Percentiles rank a stretch among this genome's conserved stretches.
These are phyloP conservation scores for Polyporus arcularius DNA, from an alignment of 768 basidiomycete genomes.

Conservation along the genomic window DNA sequence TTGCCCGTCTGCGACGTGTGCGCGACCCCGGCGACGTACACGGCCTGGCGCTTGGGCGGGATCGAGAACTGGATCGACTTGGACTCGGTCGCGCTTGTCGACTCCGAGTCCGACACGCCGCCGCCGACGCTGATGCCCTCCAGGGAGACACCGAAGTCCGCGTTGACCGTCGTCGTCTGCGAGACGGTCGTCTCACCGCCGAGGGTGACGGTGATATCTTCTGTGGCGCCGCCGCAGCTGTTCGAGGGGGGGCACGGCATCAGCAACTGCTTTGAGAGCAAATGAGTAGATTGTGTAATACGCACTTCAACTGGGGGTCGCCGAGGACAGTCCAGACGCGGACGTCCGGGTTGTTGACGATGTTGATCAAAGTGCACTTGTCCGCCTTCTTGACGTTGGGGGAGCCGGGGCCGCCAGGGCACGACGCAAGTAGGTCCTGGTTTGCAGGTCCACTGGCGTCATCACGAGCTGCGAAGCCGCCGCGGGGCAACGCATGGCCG, in stretches of 20 bases:
- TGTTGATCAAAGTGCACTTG: slow-evolving; percentile 15
- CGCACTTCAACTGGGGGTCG: slow-evolving; percentile 16
- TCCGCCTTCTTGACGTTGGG: slow-evolving; percentile 6
- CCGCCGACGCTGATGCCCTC: slow-evolving; percentile 10
- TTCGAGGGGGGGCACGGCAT: background rate
- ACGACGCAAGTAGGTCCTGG: slow-evolving; percentile 13
- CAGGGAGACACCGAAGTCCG: slow-evolving; percentile 6
- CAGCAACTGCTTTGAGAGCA: too few relatives aligned
- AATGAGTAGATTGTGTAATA: too few relatives aligned
- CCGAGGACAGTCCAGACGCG: slow-evolving; percentile 12
- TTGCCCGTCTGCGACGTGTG: slow-evolving; percentile 13
- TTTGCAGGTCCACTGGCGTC: background rate
- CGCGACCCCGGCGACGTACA: slow-evolving; percentile 11
- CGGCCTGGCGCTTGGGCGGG: slow-evolving; percentile 11
- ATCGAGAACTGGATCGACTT: slow-evolving; percentile 3
- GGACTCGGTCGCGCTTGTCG: slow-evolving; percentile 1
- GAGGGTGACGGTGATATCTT: slow-evolving; percentile 4
- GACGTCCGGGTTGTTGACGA: slow-evolving; percentile 8
- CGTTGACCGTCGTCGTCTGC: slow-evolving; percentile 3
- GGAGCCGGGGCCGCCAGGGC: slow-evolving; percentile 17
- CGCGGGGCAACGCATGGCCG: background rate
- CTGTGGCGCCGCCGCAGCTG: slow-evolving; percentile 9
- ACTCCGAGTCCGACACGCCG: background rate
- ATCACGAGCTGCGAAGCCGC: background rate
- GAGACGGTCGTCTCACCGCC: slow-evolving; percentile 8